Percentiles rank a stretch among this genome's conserved stretches.
Evolutionary conservation across 345 rosid species (phyloP).

Genomic region (Sonneratia alba): DNA sequence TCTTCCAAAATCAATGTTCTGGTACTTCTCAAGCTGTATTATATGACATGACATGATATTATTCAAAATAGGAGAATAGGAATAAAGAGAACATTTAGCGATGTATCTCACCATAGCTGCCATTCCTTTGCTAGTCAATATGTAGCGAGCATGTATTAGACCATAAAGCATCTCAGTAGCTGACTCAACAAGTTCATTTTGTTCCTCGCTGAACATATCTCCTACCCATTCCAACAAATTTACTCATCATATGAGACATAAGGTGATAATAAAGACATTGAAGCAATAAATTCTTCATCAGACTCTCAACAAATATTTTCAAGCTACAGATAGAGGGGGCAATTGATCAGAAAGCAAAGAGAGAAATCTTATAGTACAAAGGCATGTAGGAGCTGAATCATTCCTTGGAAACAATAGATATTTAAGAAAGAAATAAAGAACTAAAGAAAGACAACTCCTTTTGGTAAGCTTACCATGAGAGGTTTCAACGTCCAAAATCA

Average conservation of each 20-base stretch:
- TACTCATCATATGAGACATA: slow-evolving; percentile 10
- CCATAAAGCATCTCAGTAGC: slow-evolving; percentile 99
- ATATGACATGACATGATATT: not conserved
- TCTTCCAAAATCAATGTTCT: slow-evolving; percentile 92
- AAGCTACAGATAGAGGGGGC: not conserved
- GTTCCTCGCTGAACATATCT: slow-evolving; percentile 91
- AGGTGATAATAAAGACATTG: not conserved
- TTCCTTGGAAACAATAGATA: not conserved
- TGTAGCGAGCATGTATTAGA: slow-evolving; percentile 83
- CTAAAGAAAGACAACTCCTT: not conserved
- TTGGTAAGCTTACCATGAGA: slow-evolving; percentile 55
- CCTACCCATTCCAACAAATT: slow-evolving; percentile 39
- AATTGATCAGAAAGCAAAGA: not conserved
- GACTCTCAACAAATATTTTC: not conserved
- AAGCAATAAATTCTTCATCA: slow-evolving; percentile 2
- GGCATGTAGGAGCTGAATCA: not conserved
- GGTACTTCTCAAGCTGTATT: slow-evolving; percentile 78
- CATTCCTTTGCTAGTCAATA: slow-evolving; percentile 91
- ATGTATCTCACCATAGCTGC: slow-evolving; percentile 70
- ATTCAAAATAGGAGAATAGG: not conserved
- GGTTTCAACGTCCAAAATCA: slow-evolving; percentile 91
- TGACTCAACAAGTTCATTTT: slow-evolving; percentile 85
- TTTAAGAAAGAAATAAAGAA: not conserved
- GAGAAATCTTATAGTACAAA: not conserved
- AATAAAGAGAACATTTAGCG: not conserved